Evolutionary conservation across 1,284 basidiomycete genomes (phyloP).

Genomic region (Cryptococcus wingfieldii): DNA sequence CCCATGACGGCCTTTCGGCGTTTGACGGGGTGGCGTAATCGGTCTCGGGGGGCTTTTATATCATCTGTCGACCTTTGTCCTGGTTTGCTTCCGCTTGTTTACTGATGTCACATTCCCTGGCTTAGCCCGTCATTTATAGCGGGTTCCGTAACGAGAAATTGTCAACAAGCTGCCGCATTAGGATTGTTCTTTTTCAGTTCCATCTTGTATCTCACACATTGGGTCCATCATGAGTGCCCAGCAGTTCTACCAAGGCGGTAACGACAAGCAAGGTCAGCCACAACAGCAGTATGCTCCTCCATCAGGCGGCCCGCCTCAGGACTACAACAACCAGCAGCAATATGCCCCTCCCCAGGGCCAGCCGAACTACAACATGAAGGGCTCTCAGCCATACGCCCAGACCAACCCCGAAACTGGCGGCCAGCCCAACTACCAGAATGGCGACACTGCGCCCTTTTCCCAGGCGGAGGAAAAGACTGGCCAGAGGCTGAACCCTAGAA

Average conservation of each 20-base stretch:
- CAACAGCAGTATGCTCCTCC: slow-evolving; percentile 6
- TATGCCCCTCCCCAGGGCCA: slow-evolving; percentile 7
- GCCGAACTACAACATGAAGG: slow-evolving; percentile 30
- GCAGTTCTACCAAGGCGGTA: slow-evolving; percentile 22
- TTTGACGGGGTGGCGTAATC: too few relatives aligned
- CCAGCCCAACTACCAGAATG: slow-evolving; percentile 18
- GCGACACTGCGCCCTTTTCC: slow-evolving; percentile 53
- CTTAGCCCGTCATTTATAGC: background rate
- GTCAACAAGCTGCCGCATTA: background rate
- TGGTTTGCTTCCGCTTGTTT: background rate
- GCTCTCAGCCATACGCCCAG: slow-evolving; percentile 43
- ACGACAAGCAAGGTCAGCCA: slow-evolving; percentile 5
- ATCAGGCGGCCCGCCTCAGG: slow-evolving; percentile 13
- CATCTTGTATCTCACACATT: background rate
- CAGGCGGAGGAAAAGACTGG: slow-evolving; percentile 54
- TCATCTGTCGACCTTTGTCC: background rate
- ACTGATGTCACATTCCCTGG: background rate
- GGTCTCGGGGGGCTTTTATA: too few relatives aligned
- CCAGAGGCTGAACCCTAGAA: slow-evolving; percentile 64
- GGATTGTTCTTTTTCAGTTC: background rate
- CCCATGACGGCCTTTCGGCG: background rate
- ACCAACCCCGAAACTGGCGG: slow-evolving; percentile 6
- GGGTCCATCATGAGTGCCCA: slow-evolving; percentile 27
- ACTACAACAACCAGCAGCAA: slow-evolving; percentile 8
- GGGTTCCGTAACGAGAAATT: background rate